Evolutionary conservation across 1,284 basidiomycete species (phyloP), one percentile per base, ranked within the genome.

Genomic region (Cystobasidium slooffiae): DNA sequence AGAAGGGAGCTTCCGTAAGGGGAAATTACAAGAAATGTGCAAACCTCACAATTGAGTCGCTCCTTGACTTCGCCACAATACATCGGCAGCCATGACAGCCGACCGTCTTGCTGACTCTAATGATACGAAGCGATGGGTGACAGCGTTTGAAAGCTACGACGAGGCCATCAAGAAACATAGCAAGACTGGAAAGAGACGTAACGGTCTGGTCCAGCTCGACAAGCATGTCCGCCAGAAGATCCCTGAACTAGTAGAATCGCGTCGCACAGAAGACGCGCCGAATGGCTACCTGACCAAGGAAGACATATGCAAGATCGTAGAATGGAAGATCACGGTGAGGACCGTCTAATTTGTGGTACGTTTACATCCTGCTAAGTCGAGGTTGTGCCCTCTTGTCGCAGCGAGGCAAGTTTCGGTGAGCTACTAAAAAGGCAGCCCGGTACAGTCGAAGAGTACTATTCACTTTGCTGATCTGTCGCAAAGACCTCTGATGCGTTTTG

Each of bases 321-420:
- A 73, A 22, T 73, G 70, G 70, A 73, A 73, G 63, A 73, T 73
- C 52, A 73, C 70, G 41, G 70, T 73, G 62, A 63, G 31, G 52
- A 6, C n/a, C 56, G 37, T 9, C 66, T 8, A 18, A 53, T 9
- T 10, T 41, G 49, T 39, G 7, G 24, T 43, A 1, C 61, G 39
- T 10, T 47, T 24, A 18, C 18, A 14, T 31, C 3, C 20, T 22
- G 39, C 66, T 68, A 68, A 14, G 7, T 10, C n/a, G 12, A 49
- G 6, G 1, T 3, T 63, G 9, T 37, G 55, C 55, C n/a, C 31
- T 6, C 53, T 6, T 16, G 1, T 44, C 16, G 6, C 43, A 73
- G 70, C 22, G 70, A 59, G 70, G 70, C 52, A 73, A 73, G 41
- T 62, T 73, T 44, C 49, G 70, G 70, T 73, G 14, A 37, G 69